Evolutionary conservation across 352 stramenopile species (phyloP).

Genomic region (Globisporangium iwayamae): DNA sequence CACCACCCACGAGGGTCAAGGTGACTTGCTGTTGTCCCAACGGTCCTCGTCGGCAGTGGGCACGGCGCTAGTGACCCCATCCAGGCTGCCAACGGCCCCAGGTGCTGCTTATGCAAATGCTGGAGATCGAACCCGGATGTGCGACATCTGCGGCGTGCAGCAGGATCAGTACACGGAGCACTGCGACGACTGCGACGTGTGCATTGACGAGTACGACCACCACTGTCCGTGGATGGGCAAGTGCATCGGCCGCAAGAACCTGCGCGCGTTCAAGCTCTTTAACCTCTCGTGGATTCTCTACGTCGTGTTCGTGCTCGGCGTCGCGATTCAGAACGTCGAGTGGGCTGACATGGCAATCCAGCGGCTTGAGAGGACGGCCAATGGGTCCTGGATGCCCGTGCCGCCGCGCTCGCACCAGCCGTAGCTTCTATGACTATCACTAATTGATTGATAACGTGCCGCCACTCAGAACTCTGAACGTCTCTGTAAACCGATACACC

Average conservation of each 20-base stretch:
- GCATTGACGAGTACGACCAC: constrained; percentile 86
- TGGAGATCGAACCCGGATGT: constrained; percentile 24
- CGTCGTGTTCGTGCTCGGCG: constrained; percentile 70
- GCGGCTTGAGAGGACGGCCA: constrained; percentile 28
- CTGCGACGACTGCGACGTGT: constrained; percentile 93
- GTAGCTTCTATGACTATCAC: not conserved
- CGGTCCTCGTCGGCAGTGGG: constrained; percentile 1
- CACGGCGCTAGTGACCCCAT: not conserved
- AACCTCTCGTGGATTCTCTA: constrained; percentile 81
- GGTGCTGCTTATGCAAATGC: constrained; percentile 13
- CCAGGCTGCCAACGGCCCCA: constrained; percentile 18
- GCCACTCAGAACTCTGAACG: too few species aligned
- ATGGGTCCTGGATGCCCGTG: constrained; percentile 22
- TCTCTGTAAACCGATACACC: not conserved
- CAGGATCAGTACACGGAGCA: constrained; percentile 74
- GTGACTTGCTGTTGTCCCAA: constrained; percentile 8
- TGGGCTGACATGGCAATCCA: constrained; percentile 38
- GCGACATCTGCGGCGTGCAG: constrained; percentile 64
- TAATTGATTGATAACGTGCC: too few species aligned
- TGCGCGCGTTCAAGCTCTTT: constrained; percentile 89
- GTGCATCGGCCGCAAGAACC: constrained; percentile 91
- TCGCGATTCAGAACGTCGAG: constrained; percentile 55
- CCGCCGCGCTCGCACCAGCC: constrained; percentile 3
- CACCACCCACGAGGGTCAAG: not conserved
- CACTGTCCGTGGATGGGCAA: constrained; percentile 95